Base-by-base conservation (phyloP, 225 moss, liverwort and hornwort species). In the Asterella californica region DNA sequence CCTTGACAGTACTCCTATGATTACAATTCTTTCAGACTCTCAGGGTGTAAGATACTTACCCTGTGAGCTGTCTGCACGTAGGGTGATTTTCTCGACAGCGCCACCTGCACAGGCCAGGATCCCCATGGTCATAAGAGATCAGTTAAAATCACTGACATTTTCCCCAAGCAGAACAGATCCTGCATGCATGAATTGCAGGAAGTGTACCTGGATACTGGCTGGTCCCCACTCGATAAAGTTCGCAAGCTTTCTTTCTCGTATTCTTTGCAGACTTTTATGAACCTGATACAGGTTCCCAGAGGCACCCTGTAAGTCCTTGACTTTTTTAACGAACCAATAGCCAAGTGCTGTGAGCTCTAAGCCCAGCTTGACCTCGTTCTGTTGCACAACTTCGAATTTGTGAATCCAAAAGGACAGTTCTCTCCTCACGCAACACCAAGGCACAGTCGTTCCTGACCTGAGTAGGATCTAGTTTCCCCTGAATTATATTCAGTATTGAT, bases 151-250 rank as follows among this genome's bases (percentile, higher is more conserved):
- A 38, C 70, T 70, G 9, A 24, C 6, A 34, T 24, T 34, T 37
- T 10, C 5, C 27, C 17, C 18, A 42, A 15, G 47, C 48, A 72
- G 25, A 72, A 72, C 15, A 47, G 24, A 30, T 61, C 52, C 72
- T 11, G 33, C 18, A 6, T 27, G 47, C 47, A 4, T 72, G 71
- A 27, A 50, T n/a, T 10, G 8, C 25, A 27, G 10, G 12, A 27
- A 48, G 7, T n/a, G 59, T 77, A 99, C 99, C 93, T 99, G 99
- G 72, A 99, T 99, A 84, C 99, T 99, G 65, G 99, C 99, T 60
- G 95, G 99, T 75, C 99, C 99, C 99, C 99, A 99, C 78, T 99
- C 99, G 55, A 99, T 99, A 74, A 99, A 99, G 55, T 99, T 99
- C 19, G 99, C 99, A 76, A 99, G 92, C 86, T 99, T 99, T 81